Evolutionary conservation across 306 rosid species (phyloP), one percentile per base, ranked within the genome.

Genomic region (Sesbania bispinosa): DNA sequence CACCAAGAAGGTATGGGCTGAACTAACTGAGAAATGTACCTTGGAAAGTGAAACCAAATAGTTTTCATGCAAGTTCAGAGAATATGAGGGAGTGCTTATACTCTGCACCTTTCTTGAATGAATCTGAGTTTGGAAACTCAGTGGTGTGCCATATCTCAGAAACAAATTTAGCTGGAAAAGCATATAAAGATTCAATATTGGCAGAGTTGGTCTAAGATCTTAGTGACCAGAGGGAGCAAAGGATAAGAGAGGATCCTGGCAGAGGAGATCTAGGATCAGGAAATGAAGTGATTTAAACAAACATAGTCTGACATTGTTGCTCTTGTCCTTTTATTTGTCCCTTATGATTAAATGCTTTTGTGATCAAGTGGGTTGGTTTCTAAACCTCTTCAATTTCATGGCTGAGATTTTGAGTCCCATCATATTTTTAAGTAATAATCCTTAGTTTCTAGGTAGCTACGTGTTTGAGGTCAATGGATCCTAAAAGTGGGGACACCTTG

Each of bases 101-200:
- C 84, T 63, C 11, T 74, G 88, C 80, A 85, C 88, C 92, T 89
- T n/a, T n/a, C n/a, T n/a, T n/a, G n/a, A n/a, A n/a, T 88, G 94
- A 86, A 88, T 79, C 82, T 63, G 84, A 87, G 86, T 64, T 67
- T n/a, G n/a, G 20, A 41, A 71, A 10, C 32, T 79, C 67, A 82
- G 66, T 65, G 82, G 54, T 71, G 75, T 83, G 88, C 20, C 88
- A 80, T 79, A 48, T 79, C 53, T 77, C 54, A 76, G 87, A 71
- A 83, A 83, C 93, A 85, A 67, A 75, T 71, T 27, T 84, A 93
- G 93, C 96, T 88, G 98, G 78, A 85, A 85, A 87, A 86, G 85
- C 77, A 86, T 67, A 69, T 69, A 80, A 36, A 67, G 79, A 23
- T 69, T 73, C 41, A 70, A 65, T 79, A 78, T 87, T n/a, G 84